Conservation (phyloP, 139 green algal species). For the Coccomyxa sp. region DNA sequence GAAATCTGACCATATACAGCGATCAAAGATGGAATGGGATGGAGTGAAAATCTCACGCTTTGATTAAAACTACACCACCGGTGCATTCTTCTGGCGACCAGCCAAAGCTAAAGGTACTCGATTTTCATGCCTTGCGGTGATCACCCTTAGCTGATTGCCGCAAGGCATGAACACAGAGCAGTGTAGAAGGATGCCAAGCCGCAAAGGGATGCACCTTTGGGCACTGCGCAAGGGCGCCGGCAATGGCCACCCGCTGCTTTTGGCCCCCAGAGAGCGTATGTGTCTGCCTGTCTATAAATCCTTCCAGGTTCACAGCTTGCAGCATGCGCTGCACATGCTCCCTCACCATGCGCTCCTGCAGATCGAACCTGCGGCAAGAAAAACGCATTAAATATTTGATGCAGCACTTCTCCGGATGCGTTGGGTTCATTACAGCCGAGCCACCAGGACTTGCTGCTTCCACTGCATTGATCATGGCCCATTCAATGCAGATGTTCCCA, state of each 20-base stretch:
- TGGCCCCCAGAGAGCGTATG: conserved; percentile 93
- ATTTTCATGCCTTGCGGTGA: too few species aligned
- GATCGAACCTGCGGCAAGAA: conserved; percentile 46
- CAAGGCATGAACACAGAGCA: too few species aligned
- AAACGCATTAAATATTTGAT: not conserved
- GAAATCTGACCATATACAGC: not conserved
- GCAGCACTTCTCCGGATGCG: not conserved
- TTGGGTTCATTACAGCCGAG: not conserved
- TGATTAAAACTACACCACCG: too few species aligned
- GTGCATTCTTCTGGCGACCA: too few species aligned
- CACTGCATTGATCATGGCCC: too few species aligned
- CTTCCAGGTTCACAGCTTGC: conserved; percentile 70
- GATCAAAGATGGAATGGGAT: not conserved
- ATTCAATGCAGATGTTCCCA: too few species aligned
- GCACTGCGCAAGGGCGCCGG: conserved; percentile 57
- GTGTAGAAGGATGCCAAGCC: not conserved
- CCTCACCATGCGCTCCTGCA: conserved; percentile 47
- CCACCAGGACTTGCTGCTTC: too few species aligned
- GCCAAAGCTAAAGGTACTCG: too few species aligned
- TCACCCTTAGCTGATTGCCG: too few species aligned
- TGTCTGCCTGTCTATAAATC: conserved; percentile 63
- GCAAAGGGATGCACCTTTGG: conserved; percentile 13
- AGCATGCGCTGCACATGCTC: conserved; percentile 60
- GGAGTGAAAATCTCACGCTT: too few species aligned
- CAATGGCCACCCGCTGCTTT: conserved; percentile 95